Conservation (phyloP, 73 alveolate genomes). For the Blepharisma stoltei region DNA sequence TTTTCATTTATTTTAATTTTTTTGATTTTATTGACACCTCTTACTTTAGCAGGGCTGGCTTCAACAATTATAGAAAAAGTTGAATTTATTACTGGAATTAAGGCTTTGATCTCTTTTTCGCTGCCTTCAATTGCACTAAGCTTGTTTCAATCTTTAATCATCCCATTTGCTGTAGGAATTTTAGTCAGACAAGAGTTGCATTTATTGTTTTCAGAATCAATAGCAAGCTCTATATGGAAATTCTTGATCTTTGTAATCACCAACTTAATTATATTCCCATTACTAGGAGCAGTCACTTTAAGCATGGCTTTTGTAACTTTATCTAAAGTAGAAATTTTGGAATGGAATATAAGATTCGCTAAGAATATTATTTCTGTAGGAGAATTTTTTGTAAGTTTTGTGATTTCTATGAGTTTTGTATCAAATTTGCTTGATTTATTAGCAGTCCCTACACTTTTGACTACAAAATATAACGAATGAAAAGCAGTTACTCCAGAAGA, state of each 20-base stretch:
- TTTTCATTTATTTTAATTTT: neutral
- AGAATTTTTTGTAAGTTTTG: constrained; percentile 17
- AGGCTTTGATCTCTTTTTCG: neutral
- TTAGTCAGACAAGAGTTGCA: neutral
- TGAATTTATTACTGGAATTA: neutral
- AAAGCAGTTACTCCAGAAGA: neutral
- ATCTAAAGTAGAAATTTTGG: neutral
- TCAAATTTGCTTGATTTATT: constrained; percentile 16
- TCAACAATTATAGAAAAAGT: neutral
- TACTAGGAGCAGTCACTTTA: neutral
- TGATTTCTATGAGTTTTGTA: constrained; percentile 14
- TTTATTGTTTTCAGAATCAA: neutral
- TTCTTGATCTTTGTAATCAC: neutral
- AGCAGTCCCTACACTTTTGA: neutral
- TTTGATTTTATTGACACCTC: constrained; percentile 11
- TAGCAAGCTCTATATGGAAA: neutral
- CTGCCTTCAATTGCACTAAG: constrained; percentile 6
- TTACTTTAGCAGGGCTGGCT: neutral
- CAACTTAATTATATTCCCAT: constrained; percentile 1
- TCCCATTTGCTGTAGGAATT: neutral
- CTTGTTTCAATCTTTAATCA: neutral
- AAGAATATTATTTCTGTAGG: neutral
- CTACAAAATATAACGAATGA: neutral
- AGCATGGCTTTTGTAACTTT: neutral
- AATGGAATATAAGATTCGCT: neutral